phyloP scores from a whole-genome alignment of 73 alveolate species.

The Paraurostyla sp. region DNA sequence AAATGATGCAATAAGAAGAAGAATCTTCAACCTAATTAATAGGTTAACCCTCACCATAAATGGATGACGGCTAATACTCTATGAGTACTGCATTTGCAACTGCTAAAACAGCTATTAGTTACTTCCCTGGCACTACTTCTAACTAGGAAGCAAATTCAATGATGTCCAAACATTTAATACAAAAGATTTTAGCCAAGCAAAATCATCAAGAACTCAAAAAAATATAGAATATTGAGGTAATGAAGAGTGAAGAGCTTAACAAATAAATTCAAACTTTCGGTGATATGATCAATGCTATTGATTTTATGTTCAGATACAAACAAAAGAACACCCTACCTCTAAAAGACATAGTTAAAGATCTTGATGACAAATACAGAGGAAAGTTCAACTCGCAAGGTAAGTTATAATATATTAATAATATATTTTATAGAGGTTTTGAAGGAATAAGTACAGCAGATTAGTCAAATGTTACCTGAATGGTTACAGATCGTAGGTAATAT shows the following conservation, averaged over 20 bases:
- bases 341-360: background rate
- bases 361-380: background rate
- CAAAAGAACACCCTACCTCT: background rate
- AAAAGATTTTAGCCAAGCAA: background rate
- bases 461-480: conserved; percentile 28
- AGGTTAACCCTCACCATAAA: background rate
- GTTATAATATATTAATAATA: background rate
- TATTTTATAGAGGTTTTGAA: background rate
- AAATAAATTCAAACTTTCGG: background rate
- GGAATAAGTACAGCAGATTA: background rate
- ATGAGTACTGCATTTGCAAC: background rate
- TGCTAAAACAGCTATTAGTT: background rate
- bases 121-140: background rate
- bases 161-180: background rate
- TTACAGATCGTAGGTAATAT: background rate
- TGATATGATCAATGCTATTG: background rate
- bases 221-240: background rate
- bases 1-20: background rate
- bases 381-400: conserved; percentile 17
- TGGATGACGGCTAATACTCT: background rate
- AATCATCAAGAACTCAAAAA: background rate
- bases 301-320: background rate
- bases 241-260: background rate
- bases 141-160: background rate
- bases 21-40: background rate